Percentiles rank a stretch among this genome's conserved stretches.
Conservation (phyloP, 2,329 filamentous ascomycete genomes). For the Proliferodiscus dingleyae region DNA sequence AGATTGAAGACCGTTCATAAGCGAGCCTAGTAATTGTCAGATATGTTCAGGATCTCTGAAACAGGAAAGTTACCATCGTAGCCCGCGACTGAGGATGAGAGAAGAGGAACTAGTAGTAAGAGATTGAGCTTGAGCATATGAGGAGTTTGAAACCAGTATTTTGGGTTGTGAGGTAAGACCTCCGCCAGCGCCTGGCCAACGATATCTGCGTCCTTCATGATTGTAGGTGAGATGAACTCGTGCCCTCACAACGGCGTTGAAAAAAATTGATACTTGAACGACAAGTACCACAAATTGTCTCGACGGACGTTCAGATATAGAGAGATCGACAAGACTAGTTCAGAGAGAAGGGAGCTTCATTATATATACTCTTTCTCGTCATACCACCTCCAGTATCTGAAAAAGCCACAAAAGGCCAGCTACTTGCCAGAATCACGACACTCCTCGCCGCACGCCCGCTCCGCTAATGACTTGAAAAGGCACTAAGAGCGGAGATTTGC, state of each 20-base stretch:
- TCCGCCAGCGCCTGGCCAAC: conserved; percentile 6
- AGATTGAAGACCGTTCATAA: conserved; percentile 36
- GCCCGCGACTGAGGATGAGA: conserved; percentile 15
- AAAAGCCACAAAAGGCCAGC: too few relatives aligned
- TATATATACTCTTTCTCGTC: neutral
- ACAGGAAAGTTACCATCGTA: conserved; percentile 16
- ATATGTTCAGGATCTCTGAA: neutral
- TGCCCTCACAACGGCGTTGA: too few relatives aligned
- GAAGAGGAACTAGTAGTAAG: conserved; percentile 17
- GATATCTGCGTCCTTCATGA: conserved; percentile 6
- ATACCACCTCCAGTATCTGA: too few relatives aligned
- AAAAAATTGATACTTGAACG: too few relatives aligned
- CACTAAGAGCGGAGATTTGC: too few relatives aligned
- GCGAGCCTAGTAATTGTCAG: conserved; percentile 19
- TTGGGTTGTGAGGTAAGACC: conserved; percentile 6
- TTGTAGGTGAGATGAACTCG: too few relatives aligned
- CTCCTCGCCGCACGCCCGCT: neutral
- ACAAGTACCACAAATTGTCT: too few relatives aligned
- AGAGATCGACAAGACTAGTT: neutral
- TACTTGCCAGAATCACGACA: neutral
- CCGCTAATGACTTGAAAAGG: neutral
- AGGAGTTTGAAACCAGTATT: conserved; percentile 11
- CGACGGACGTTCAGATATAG: too few relatives aligned
- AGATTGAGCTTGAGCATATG: conserved; percentile 19
- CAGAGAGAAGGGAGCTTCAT: neutral